phyloP scores from a whole-genome alignment of 805 yeast genomes.

The Wickerhamiella cacticola region DNA sequence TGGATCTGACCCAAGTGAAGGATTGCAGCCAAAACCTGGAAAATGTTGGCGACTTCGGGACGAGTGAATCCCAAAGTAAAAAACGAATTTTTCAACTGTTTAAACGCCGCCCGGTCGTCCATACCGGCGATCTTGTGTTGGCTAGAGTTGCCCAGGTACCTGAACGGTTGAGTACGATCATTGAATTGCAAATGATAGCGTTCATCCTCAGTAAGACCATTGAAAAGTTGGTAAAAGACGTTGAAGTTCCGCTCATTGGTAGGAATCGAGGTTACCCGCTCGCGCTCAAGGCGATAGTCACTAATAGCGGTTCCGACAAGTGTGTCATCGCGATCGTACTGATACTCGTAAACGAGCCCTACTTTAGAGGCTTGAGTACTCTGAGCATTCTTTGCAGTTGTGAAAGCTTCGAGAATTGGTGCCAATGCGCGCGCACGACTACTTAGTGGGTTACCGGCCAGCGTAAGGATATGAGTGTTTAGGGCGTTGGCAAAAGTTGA shows the following conservation, averaged over 20 bases:
- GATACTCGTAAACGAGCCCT: slow-evolving; percentile 45
- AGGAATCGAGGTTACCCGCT: slow-evolving; percentile 41
- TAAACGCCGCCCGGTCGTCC: slow-evolving; percentile 40
- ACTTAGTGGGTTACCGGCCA: slow-evolving; percentile 30
- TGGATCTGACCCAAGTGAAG: slow-evolving; percentile 35
- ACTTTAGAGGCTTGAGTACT: slow-evolving; percentile 36
- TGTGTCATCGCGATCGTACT: slow-evolving; percentile 35
- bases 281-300: slow-evolving; percentile 44
- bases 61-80: slow-evolving; percentile 37
- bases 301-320: slow-evolving; percentile 44
- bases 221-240: slow-evolving; percentile 44
- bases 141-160: slow-evolving; percentile 36
- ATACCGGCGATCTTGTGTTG: slow-evolving; percentile 33
- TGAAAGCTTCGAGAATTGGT: slow-evolving; percentile 30
- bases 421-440: slow-evolving; percentile 28
- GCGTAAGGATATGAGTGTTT: slow-evolving; percentile 25
- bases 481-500: slow-evolving; percentile 29
- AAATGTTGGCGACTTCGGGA: slow-evolving; percentile 38
- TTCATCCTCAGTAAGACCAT: slow-evolving; percentile 36
- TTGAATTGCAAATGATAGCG: slow-evolving; percentile 34
- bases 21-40: slow-evolving; percentile 36
- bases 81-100: slow-evolving; percentile 38
- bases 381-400: slow-evolving; percentile 31
- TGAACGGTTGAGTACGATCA: slow-evolving; percentile 30
- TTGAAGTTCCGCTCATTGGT: slow-evolving; percentile 46